phyloP scores from a whole-genome alignment of 2,329 filamentous ascomycete species.

The Fusarium sp. region DNA sequence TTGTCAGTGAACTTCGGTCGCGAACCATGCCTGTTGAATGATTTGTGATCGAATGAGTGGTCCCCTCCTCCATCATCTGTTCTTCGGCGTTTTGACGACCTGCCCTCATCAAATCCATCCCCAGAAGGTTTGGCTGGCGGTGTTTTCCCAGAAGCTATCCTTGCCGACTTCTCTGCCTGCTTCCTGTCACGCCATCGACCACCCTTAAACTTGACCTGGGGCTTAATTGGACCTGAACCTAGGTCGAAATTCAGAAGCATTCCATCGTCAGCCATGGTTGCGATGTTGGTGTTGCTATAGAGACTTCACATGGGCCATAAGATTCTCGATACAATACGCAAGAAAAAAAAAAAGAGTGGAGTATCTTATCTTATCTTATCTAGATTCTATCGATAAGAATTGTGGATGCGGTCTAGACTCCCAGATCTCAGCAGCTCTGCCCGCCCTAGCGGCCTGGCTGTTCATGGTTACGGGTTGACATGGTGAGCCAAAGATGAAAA shows the following conservation, averaged over 20 bases:
- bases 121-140: slow-evolving; percentile 31
- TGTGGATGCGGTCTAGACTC: not conserved
- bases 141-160: slow-evolving; percentile 35
- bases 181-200: slow-evolving; percentile 93
- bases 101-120: slow-evolving; percentile 42
- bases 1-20: slow-evolving; percentile 22
- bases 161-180: slow-evolving; percentile 63
- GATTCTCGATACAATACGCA: slow-evolving; percentile 17
- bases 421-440: not conserved
- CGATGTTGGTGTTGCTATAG: slow-evolving; percentile 25
- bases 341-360: slow-evolving; percentile 31
- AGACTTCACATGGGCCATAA: slow-evolving; percentile 36
- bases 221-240: slow-evolving; percentile 70
- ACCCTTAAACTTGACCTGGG: slow-evolving; percentile 77
- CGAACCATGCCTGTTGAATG: slow-evolving; percentile 9
- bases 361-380: slow-evolving; percentile 19
- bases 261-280: slow-evolving; percentile 87
- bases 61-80: slow-evolving; percentile 33
- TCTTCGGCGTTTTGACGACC: slow-evolving; percentile 59
- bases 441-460: not conserved
- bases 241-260: slow-evolving; percentile 94
- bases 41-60: slow-evolving; percentile 27
- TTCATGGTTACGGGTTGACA: not conserved
- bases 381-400: slow-evolving; percentile 37
- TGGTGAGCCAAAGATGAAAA: not conserved